Evolutionary conservation across 768 basidiomycete genomes (phyloP), one percentile per base, ranked within the genome.

Genomic region (Crepidotus variabilis): DNA sequence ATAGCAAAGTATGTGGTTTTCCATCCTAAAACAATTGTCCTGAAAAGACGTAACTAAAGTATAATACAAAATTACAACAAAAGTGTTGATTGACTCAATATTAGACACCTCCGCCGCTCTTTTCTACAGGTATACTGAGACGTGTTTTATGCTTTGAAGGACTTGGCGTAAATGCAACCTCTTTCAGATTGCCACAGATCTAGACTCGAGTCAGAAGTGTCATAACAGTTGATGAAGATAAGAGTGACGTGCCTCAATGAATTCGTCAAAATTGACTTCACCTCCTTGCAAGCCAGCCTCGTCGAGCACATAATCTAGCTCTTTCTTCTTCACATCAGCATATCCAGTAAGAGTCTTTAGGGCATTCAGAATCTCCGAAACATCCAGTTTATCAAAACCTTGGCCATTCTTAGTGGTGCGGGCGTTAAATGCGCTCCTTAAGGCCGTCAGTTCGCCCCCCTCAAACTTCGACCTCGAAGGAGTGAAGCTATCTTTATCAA

Each of bases 191-290:
- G 2, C 84, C 88, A 65, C 88, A 91, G 35, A 91, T 80, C 90
- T 91, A 59, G 10, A 47, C 18, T 18, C 2, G 36, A 2, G 51
- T 9, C 2, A 43, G 21, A 35, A 23, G 21, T 47, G 52, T 32
- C 35, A 53, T 47, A 21, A 36, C 33, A 16, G 8, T n/a, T 39
- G 24, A 18, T 54, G 45, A 32, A 21, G 51, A 52, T 0, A 34
- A 55, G 21, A 16, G 14, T 57, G 56, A 72, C 85, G 13, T 60
- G 91, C 91, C 83, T 95, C 92, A 50, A 94, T 76, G 69, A 95
- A 95, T 66, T 92, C 90, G 60, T 95, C 90, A 63, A 92, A 85
- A 59, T 86, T 84, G 48, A 97, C 78, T 24, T 71, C 69, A 62
- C 78, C 75, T 20, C 71, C 70, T 50, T 75, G 71, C 68, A 90